A percentile compares a stretch with the other conserved stretches of the same genome.
Evolutionary conservation across 202 grass and related monocot genomes (phyloP).

Genomic region (Schoenoplectus tabernaemontani): DNA sequence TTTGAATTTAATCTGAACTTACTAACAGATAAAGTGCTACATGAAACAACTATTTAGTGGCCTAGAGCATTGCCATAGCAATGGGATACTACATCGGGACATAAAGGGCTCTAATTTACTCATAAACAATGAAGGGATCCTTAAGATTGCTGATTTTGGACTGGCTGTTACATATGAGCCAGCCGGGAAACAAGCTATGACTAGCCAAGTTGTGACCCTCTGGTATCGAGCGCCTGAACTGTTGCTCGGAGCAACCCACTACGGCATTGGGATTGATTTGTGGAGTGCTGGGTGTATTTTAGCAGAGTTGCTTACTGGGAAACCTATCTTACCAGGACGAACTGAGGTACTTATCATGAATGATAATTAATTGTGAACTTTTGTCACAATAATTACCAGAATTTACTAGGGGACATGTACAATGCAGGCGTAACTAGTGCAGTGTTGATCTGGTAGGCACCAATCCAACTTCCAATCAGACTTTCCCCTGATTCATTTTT

Average conservation of each 20-base stretch:
- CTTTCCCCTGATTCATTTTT: neutral
- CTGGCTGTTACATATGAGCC: constrained; percentile 24
- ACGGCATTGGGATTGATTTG: constrained; percentile 24
- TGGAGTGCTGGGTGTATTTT: constrained; percentile 37
- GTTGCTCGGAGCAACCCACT: constrained; percentile 25
- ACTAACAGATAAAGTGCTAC: constrained; percentile 33
- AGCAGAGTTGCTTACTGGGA: constrained; percentile 25
- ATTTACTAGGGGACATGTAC: neutral
- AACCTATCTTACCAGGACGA: constrained; percentile 25
- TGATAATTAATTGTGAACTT: neutral
- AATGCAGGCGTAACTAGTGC: neutral
- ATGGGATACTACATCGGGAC: constrained; percentile 28
- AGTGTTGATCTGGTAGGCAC: neutral
- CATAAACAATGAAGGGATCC: constrained; percentile 27
- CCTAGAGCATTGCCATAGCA: constrained; percentile 23
- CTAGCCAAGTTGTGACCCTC: constrained; percentile 28
- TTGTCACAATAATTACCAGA: neutral
- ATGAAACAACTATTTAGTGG: constrained; percentile 33
- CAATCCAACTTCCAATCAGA: neutral
- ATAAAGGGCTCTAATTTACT: constrained; percentile 32
- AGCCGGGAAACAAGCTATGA: constrained; percentile 19
- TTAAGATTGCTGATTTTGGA: constrained; percentile 35
- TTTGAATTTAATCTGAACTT: neutral
- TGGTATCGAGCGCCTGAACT: constrained; percentile 34
- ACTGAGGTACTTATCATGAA: constrained; percentile 25